Evolutionary conservation across 2,329 filamentous ascomycete genomes (phyloP), one percentile per base, ranked within the genome.

Genomic region (Chalara sp.): DNA sequence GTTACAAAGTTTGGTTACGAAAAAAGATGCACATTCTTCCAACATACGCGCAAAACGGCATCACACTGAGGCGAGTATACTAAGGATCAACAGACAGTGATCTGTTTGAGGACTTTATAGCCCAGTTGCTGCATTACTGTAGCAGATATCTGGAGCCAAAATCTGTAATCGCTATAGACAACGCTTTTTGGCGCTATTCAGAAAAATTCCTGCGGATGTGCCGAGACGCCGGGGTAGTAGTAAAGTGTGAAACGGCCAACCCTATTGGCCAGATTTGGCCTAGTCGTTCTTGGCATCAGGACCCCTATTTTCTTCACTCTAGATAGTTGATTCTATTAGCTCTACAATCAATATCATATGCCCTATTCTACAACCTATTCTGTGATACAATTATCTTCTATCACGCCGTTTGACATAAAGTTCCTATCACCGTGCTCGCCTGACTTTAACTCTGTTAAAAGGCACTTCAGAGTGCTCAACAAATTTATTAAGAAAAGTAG

Each of bases 381-480:
- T n/a, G n/a, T n/a, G n/a, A n/a, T n/a, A n/a, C n/a, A n/a, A n/a
- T n/a, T n/a, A n/a, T n/a, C n/a, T n/a, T n/a, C n/a, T n/a, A n/a
- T n/a, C n/a, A n/a, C n/a, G n/a, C n/a, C n/a, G n/a, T n/a, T n/a
- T n/a, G n/a, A n/a, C n/a, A n/a, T n/a, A n/a, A n/a, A 61, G 41
- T 68, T 64, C 57, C 50, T 69, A 31, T 61, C 66, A 35, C 66
- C 60, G 30, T 70, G 69, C 52, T 69, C 62, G 40, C 66, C 64
- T 28, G 62, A 68, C 21, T 21, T 21, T 3, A 21, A 21, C 21
- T 21, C 21, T 21, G 3, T 21, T 21, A 21, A 21, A 21, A 54
- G 68, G 54, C 64, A 66, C 48, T 70, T 70, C 58, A 52, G 61
- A n/a, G 63, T 66, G 49, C 54, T 69, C 6, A 69, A 70, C 51